Base-by-base conservation (phyloP, 768 basidiomycete genomes). In the Rhodotorula paludigena region DNA sequence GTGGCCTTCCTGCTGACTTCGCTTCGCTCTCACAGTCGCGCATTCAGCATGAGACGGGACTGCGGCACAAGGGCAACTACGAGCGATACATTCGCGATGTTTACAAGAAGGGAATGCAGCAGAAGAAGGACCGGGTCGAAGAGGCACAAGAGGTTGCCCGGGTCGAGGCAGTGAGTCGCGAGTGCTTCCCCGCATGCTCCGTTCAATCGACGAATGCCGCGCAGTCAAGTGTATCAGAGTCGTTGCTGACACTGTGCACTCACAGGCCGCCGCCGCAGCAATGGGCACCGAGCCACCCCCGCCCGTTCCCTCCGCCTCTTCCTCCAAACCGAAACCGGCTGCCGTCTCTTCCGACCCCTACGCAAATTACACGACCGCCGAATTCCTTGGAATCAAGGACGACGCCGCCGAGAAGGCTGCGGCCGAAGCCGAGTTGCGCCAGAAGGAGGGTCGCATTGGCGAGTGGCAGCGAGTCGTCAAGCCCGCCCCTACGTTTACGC, bases 21-120 rank as follows among this genome's bases (percentile, higher is more conserved):
- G n/a, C 20, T 44, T 28, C 36, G 35, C 45, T 5, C 23, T 1
- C 82, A 16, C 89, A 96, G 67, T 97, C 94, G 2, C 84, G 89
- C 58, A 82, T 85, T 71, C 90, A 90, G 60, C 96, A 99, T 76
- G 96, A 98, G 79, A 89, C 85, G 71, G 96, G 96, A 48, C 80
- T 97, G 52, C 85, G 89, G 39, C 96, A 99, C 81, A 88, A 93
- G 76, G 96, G 94, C 52, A 96, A 89, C 77, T 85, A 88, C 65
- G 94, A 99, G 75, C 84, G 93, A 25, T 96, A 88, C 79, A 88
- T 98, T 64, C 83, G 92, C 32, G 86, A 89, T 45, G 83, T 98
- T 49, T 99, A 98, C 84, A 97, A 97, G 82, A 80, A 84, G 7
- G 90, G 94, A 4, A 90, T 77, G 44, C 69, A 70, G 68, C 76